A percentile compares a stretch with the other conserved stretches of the same genome.
Evolutionary conservation across 2,329 filamentous ascomycete species (phyloP).

Genomic region (Beauveria rudraprayagi): DNA sequence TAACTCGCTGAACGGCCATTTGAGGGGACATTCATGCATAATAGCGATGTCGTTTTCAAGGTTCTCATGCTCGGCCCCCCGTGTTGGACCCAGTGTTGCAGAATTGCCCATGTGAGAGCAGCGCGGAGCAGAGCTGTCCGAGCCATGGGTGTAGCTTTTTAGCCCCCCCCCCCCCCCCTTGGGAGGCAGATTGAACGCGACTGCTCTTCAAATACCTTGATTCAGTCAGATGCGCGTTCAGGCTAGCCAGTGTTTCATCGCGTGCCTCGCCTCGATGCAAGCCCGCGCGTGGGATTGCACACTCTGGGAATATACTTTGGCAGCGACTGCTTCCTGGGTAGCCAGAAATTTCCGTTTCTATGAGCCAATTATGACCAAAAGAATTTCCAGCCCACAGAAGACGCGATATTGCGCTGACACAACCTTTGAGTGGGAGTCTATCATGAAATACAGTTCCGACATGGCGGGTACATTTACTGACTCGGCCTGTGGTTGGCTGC

Average conservation of each 20-base stretch:
- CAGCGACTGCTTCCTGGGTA: no score
- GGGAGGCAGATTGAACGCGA: neutral
- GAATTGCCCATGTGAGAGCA: constrained; percentile 1
- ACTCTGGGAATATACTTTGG: neutral
- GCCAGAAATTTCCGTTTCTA: neutral
- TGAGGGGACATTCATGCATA: neutral
- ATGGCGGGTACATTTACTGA: neutral
- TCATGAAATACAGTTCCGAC: neutral
- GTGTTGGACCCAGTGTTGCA: constrained; percentile 11
- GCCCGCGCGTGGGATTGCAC: neutral
- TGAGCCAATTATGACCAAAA: neutral
- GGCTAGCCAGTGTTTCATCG: neutral
- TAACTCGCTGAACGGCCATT: constrained; percentile 5
- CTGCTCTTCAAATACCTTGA: neutral
- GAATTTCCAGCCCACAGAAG: neutral
- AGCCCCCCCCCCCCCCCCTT: neutral
- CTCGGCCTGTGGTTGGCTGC: neutral
- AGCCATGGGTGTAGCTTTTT: neutral
- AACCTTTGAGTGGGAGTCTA: neutral
- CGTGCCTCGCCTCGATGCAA: neutral
- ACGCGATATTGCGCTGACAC: neutral
- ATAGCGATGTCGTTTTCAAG: constrained; percentile 2
- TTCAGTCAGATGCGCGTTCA: no score
- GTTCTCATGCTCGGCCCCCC: constrained; percentile 7
- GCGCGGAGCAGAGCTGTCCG: neutral